Percentiles rank a stretch among this genome's conserved stretches.
phyloP scores from a whole-genome alignment of 2,329 filamentous ascomycete genomes.

The Aspergillus amoenus region DNA sequence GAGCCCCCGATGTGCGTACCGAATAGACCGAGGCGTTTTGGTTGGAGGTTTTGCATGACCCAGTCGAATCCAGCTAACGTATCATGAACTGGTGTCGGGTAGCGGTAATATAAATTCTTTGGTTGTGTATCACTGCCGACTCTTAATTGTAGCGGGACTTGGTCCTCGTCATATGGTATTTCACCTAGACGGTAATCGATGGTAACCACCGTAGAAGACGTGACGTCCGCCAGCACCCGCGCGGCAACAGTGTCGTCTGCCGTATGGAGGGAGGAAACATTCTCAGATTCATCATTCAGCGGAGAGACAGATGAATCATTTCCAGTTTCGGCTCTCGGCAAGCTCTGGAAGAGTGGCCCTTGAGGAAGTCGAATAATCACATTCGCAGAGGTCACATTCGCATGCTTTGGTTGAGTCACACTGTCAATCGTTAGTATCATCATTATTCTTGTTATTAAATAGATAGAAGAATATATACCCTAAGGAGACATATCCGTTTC shows the following conservation, averaged over 20 bases:
- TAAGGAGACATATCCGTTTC: conserved; percentile 28
- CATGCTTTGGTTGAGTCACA: conserved; percentile 20
- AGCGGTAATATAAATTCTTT: conserved; percentile 23
- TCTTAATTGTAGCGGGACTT: not conserved
- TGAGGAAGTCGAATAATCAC: conserved; percentile 40
- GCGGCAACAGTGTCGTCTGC: not conserved
- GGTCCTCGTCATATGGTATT: not conserved
- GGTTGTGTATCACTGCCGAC: not conserved
- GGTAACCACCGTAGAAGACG: conserved; percentile 38
- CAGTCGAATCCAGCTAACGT: conserved; percentile 41
- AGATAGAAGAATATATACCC: conserved; percentile 16
- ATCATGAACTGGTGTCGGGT: conserved; percentile 40
- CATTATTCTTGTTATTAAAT: not conserved
- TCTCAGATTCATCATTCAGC: not conserved
- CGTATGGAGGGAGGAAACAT: not conserved
- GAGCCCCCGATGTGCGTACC: conserved; percentile 42
- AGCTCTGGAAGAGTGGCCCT: conserved; percentile 29
- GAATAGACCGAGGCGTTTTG: conserved; percentile 29
- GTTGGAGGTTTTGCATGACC: conserved; percentile 33
- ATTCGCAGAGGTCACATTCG: conserved; percentile 18
- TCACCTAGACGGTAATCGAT: conserved; percentile 43
- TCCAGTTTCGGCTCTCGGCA: not conserved
- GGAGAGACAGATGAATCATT: not conserved
- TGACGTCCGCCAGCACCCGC: conserved; percentile 28
- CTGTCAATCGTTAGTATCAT: conserved; percentile 11